Evolutionary conservation across 2,329 filamentous ascomycete genomes (phyloP).

Genomic region (Cladophialophora immunda): DNA sequence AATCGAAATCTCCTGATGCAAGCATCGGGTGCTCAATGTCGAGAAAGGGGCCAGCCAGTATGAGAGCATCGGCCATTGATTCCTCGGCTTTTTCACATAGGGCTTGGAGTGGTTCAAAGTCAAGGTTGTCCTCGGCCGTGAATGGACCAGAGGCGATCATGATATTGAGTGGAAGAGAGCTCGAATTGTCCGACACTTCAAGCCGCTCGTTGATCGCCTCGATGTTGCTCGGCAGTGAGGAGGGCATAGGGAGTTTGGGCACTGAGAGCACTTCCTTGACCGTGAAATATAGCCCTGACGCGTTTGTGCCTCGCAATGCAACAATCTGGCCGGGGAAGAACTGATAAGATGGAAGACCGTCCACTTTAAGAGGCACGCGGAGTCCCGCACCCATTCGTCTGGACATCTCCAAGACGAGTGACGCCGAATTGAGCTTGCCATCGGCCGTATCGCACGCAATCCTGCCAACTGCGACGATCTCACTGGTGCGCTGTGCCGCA

Average conservation of each 20-base stretch:
- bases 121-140: conserved; percentile 89
- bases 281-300: conserved; percentile 82
- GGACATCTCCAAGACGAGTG: conserved; percentile 87
- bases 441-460: conserved; percentile 89
- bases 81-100: conserved; percentile 81
- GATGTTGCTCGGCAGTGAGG: conserved; percentile 72
- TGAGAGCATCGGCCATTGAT: conserved; percentile 76
- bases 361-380: conserved; percentile 80
- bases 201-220: conserved; percentile 75
- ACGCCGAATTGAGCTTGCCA: conserved; percentile 84
- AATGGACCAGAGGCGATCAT: conserved; percentile 87
- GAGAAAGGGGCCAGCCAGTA: conserved; percentile 87
- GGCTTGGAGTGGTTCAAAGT: conserved; percentile 85
- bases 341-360: conserved; percentile 73
- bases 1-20: conserved; percentile 79
- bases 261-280: conserved; percentile 78
- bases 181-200: conserved; percentile 65
- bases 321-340: conserved; percentile 97
- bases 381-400: conserved; percentile 82
- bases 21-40: conserved; percentile 91
- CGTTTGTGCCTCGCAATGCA: conserved; percentile 84
- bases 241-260: conserved; percentile 77
- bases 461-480: conserved; percentile 88
- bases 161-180: conserved; percentile 74
- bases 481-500: conserved; percentile 80